These are phyloP conservation scores for Hemerocallis citrina DNA, from an alignment of 106 monocot species.

Conservation along the genomic window DNA sequence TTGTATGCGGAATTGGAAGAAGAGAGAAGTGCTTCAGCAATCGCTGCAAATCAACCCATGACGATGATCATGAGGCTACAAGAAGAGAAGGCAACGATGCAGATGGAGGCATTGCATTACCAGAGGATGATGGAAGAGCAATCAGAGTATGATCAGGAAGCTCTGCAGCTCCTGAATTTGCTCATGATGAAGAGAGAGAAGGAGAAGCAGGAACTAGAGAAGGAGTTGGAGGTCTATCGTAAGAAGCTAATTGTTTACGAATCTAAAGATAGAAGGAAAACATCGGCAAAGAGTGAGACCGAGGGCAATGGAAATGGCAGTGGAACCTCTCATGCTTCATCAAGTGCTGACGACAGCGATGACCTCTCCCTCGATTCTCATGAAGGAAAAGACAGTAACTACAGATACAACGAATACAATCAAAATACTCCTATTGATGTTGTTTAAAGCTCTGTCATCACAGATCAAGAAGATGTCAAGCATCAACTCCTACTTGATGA, in stretches of 20 bases:
- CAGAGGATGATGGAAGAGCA: constrained; percentile 99
- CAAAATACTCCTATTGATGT: constrained; percentile 25
- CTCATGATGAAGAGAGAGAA: constrained; percentile 82
- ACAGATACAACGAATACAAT: constrained; percentile 23
- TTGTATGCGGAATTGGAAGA: constrained; percentile 79
- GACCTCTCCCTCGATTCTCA: constrained; percentile 38
- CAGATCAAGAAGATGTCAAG: constrained; percentile 14
- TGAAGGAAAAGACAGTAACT: constrained; percentile 25
- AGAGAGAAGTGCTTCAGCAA: constrained; percentile 84
- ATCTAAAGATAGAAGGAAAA: constrained; percentile 36
- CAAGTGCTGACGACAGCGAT: constrained; percentile 54
- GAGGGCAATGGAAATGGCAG: constrained; percentile 20
- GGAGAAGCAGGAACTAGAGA: constrained; percentile 86
- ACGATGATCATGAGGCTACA: constrained; percentile 96
- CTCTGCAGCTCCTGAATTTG: constrained; percentile 79
- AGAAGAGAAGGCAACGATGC: constrained; percentile 92
- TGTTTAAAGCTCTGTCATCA: constrained; percentile 10
- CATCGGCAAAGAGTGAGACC: neutral
- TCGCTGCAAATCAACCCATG: constrained; percentile 91
- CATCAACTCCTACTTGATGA: constrained; percentile 42
- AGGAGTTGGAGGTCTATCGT: constrained; percentile 55
- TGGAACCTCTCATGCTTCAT: constrained; percentile 35
- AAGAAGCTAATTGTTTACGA: constrained; percentile 53
- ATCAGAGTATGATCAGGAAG: constrained; percentile 93
- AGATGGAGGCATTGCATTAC: constrained; percentile 94